Conservation (phyloP, 148 eudicot species). For the Chenopodium formosanum region DNA sequence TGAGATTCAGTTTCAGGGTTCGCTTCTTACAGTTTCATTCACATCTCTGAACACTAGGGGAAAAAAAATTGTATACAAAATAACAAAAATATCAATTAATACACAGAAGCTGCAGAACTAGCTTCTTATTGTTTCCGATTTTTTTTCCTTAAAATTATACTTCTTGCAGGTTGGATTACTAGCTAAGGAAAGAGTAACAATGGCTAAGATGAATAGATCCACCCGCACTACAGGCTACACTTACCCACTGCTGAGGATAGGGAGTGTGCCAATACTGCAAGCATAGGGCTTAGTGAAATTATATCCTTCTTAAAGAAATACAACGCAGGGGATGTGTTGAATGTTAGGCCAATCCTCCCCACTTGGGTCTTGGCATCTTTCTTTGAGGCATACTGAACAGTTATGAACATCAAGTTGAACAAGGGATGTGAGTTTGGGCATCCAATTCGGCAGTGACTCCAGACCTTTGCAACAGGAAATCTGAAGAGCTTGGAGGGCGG, state of each 20-base stretch:
- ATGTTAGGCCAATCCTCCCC: slow-evolving; percentile 25
- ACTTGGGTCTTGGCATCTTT: slow-evolving; percentile 14
- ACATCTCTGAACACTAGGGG: too few species aligned
- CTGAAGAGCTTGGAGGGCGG: slow-evolving; percentile 17
- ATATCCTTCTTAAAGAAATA: neutral
- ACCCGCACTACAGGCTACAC: too few species aligned
- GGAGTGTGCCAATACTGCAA: neutral
- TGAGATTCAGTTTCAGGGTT: too few species aligned
- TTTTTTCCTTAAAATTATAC: too few species aligned
- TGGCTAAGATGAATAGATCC: too few species aligned
- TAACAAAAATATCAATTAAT: too few species aligned
- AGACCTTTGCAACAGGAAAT: slow-evolving; percentile 5
- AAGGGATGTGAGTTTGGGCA: slow-evolving; percentile 22
- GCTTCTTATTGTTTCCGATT: too few species aligned
- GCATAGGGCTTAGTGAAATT: neutral
- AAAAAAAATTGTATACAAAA: too few species aligned
- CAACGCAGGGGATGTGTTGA: slow-evolving; percentile 17
- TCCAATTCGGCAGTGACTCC: slow-evolving; percentile 26
- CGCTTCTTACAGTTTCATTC: too few species aligned
- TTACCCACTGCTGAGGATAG: neutral
- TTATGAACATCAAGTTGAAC: neutral
- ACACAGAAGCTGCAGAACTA: too few species aligned
- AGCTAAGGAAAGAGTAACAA: too few species aligned
- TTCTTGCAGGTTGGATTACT: too few species aligned
- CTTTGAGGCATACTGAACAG: neutral